Evolutionary conservation across 2,329 filamentous ascomycete genomes (phyloP).

Genomic region (Sporothrix variecibatus): DNA sequence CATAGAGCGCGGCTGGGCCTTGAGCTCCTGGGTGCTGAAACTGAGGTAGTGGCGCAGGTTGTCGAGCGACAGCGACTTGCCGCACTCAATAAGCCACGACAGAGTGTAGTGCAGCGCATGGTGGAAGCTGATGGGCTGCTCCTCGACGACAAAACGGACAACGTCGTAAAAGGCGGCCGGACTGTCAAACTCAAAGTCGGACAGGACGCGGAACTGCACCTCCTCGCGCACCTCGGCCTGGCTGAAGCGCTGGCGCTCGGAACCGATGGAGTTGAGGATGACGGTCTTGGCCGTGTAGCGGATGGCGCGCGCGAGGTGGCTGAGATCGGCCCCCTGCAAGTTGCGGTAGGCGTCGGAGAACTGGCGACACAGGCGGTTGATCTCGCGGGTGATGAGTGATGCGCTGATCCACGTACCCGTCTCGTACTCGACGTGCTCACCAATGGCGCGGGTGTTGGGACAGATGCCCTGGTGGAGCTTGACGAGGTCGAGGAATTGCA

Average conservation of each 20-base stretch:
- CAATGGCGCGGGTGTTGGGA: conserved; percentile 86
- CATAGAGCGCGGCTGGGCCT: conserved; percentile 64
- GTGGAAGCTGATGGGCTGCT: conserved; percentile 93
- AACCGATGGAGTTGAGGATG: conserved; percentile 85
- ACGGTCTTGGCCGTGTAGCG: conserved; percentile 75
- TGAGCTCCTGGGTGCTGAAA: conserved; percentile 71
- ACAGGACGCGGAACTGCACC: conserved; percentile 75
- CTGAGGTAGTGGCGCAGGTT: conserved; percentile 68
- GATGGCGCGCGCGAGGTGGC: conserved; percentile 70
- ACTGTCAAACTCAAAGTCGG: conserved; percentile 78
- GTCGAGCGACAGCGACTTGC: conserved; percentile 69
- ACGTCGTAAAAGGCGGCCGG: conserved; percentile 60
- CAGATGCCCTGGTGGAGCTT: conserved; percentile 97
- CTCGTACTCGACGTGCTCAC: conserved; percentile 97
- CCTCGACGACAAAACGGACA: conserved; percentile 85
- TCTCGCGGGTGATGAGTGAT: conserved; percentile 89
- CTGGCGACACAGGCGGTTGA: conserved; percentile 87
- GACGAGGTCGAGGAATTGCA: conserved; percentile 93
- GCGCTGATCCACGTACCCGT: conserved; percentile 98
- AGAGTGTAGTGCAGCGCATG: conserved; percentile 94
- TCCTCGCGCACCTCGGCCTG: conserved; percentile 87
- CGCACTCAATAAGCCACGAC: conserved; percentile 93
- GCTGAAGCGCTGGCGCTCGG: conserved; percentile 82
- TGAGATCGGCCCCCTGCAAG: conserved; percentile 63
- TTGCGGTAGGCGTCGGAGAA: conserved; percentile 84